These are phyloP conservation scores for Talaromyces atroroseus DNA, from an alignment of 2,329 filamentous ascomycete genomes.

Conservation along the genomic window DNA sequence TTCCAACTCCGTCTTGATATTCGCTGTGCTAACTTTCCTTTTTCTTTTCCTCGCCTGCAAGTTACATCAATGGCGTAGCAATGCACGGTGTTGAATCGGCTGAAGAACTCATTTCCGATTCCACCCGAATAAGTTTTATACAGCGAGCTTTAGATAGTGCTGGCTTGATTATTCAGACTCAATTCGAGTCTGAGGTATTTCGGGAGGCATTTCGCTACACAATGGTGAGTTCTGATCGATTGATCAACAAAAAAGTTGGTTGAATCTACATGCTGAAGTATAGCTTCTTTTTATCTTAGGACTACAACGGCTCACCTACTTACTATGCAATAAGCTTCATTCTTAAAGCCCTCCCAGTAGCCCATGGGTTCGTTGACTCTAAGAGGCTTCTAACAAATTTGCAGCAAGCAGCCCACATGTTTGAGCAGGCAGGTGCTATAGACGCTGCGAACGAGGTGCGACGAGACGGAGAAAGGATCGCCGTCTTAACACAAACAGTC, in stretches of 20 bases:
- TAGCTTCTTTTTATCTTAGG: not conserved
- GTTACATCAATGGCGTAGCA: not conserved
- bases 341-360: not conserved
- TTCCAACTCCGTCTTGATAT: not conserved
- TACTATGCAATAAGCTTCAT: slow-evolving; percentile 5
- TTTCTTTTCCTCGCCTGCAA: not conserved
- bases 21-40: not conserved
- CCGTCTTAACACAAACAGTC: not conserved
- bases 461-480: not conserved
- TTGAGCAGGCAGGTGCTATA: slow-evolving; percentile 3
- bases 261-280: not conserved
- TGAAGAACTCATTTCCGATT: not conserved
- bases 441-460: not conserved
- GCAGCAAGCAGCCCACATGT: slow-evolving; percentile 1
- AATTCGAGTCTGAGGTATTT: not conserved
- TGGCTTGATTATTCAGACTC: slow-evolving; percentile 2
- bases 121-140: not conserved
- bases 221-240: not conserved
- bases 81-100: not conserved
- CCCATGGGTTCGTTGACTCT: not conserved
- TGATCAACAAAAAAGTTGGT: not conserved
- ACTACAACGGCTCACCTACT: not conserved
- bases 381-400: not conserved
- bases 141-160: not conserved
- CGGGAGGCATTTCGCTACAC: not conserved